Evolutionary conservation across 352 stramenopile species (phyloP).

Genomic region (Pythium scleroteichum): DNA sequence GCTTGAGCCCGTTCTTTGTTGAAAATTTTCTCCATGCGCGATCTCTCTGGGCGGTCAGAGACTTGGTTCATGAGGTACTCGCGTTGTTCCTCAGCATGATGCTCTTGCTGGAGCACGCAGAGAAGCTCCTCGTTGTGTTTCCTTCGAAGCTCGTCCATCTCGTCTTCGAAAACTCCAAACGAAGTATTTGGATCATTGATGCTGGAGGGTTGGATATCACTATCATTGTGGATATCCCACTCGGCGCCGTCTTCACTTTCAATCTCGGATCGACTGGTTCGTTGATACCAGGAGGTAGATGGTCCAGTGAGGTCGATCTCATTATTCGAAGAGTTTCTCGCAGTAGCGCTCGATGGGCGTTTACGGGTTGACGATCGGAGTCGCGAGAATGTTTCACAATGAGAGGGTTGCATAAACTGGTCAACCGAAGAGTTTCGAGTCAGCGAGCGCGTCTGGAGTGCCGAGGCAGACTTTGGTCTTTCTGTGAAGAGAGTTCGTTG

Average conservation of each 20-base stretch:
- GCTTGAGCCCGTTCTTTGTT: constrained; percentile 62
- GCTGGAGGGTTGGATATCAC: constrained; percentile 12
- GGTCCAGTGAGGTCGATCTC: constrained; percentile 17
- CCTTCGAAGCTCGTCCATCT: constrained; percentile 56
- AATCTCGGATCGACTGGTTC: constrained; percentile 21
- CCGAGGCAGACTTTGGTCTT: constrained; percentile 46
- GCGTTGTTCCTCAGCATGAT: constrained; percentile 80
- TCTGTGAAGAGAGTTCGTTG: constrained; percentile 23
- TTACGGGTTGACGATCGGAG: constrained; percentile 15
- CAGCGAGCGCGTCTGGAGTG: constrained; percentile 37
- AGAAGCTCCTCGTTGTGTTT: constrained; percentile 77
- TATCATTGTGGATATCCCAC: constrained; percentile 21
- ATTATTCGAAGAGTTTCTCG: constrained; percentile 23
- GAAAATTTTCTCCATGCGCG: constrained; percentile 71
- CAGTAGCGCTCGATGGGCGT: constrained; percentile 39
- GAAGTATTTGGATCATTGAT: constrained; percentile 10
- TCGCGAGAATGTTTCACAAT: neutral
- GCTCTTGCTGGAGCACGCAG: constrained; percentile 70
- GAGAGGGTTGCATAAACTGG: neutral
- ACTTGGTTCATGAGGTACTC: constrained; percentile 61
- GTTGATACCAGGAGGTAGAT: constrained; percentile 14
- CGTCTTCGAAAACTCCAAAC: constrained; percentile 22
- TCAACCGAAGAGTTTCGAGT: constrained; percentile 23
- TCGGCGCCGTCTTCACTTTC: constrained; percentile 20
- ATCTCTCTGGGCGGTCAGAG: constrained; percentile 34